phyloP scores from a whole-genome alignment of 345 rosid species.

The Tarenaya hassleriana region DNA sequence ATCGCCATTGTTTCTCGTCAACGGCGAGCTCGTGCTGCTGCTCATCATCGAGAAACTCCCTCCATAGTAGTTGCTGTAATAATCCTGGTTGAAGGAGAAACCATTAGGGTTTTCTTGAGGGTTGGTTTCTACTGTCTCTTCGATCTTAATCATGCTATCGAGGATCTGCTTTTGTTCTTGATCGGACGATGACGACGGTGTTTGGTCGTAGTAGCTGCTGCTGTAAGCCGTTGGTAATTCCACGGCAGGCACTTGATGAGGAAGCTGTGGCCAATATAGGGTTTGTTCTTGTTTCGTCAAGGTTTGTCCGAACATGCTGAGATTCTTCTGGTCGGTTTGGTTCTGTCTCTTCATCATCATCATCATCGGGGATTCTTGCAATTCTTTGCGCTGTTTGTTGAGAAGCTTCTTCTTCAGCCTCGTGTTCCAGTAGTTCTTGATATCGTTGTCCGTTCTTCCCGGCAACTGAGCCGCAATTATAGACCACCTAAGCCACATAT shows the following conservation, averaged over 20 bases:
- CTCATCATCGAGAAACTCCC: constrained; percentile 23
- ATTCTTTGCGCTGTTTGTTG: constrained; percentile 54
- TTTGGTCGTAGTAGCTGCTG: constrained; percentile 18
- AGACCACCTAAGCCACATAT: constrained; percentile 48
- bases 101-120: constrained; percentile 20
- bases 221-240: too few species aligned
- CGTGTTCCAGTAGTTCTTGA: constrained; percentile 83
- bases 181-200: constrained; percentile 14
- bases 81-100: constrained; percentile 33
- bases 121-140: constrained; percentile 9
- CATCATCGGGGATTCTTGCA: constrained; percentile 35
- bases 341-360: constrained; percentile 34
- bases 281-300: constrained; percentile 9
- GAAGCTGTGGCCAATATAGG: constrained; percentile 26
- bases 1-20: constrained; percentile 24
- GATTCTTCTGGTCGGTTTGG: constrained; percentile 24
- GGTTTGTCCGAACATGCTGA: constrained; percentile 27
- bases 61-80: constrained; percentile 24
- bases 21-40: constrained; percentile 32
- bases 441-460: constrained; percentile 77
- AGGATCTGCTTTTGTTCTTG: constrained; percentile 24
- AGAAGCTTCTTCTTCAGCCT: constrained; percentile 69
- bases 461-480: constrained; percentile 79
- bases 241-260: too few species aligned
- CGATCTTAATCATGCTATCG: constrained; percentile 28